Evolutionary conservation across 345 rosid genomes (phyloP).

Genomic region (Salix dunnii): DNA sequence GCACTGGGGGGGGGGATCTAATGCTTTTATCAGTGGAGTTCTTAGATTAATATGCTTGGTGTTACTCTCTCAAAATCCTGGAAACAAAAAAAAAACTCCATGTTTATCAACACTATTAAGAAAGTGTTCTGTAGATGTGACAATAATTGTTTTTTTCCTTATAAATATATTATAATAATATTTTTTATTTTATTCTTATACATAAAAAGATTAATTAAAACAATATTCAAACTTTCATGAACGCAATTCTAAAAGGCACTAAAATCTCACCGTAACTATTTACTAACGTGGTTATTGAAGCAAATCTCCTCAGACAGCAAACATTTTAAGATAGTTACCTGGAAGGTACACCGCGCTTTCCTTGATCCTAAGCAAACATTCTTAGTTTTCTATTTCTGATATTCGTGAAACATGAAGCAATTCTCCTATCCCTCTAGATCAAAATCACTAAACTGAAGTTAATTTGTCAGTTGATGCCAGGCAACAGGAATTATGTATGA

Average conservation of each 20-base stretch:
- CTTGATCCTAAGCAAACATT: slow-evolving; percentile 4
- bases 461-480: neutral
- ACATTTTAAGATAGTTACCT: neutral
- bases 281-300: neutral
- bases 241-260: too few relatives aligned
- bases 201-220: too few relatives aligned
- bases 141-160: too few relatives aligned
- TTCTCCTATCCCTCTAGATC: neutral
- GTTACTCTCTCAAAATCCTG: neutral
- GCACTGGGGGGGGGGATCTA: slow-evolving; percentile 1
- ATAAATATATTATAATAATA: too few relatives aligned
- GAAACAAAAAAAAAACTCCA: slow-evolving; percentile 3
- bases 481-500: neutral
- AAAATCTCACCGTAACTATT: neutral
- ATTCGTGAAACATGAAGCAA: slow-evolving; percentile 2
- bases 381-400: neutral
- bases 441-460: neutral
- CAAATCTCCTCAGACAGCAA: neutral
- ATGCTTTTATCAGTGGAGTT: slow-evolving; percentile 19
- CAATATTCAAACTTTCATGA: too few relatives aligned
- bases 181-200: too few relatives aligned
- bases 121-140: too few relatives aligned
- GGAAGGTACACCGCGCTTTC: neutral
- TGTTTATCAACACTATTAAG: neutral
- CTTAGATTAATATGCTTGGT: neutral